These are phyloP conservation scores for Cytospora piceicola DNA, from an alignment of 2,329 filamentous ascomycete genomes.

Conservation along the genomic window DNA sequence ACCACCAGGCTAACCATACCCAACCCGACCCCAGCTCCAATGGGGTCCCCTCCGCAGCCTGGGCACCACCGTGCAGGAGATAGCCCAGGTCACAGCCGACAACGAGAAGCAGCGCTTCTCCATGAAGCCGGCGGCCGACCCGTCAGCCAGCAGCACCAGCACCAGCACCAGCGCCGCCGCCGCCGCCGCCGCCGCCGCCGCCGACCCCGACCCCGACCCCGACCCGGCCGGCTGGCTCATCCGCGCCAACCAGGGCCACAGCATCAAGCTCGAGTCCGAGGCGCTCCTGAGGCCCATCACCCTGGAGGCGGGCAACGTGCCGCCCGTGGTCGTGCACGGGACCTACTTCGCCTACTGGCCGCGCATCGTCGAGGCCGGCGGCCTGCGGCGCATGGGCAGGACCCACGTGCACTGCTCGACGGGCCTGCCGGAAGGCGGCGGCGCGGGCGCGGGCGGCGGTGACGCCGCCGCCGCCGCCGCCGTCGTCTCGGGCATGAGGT, in stretches of 20 bases:
- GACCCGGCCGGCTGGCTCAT: conserved; percentile 77
- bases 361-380: conserved; percentile 73
- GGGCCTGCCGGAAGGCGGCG: conserved; percentile 61
- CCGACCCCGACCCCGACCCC: conserved; percentile 24
- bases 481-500: conserved; percentile 81
- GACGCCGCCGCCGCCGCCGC: conserved; percentile 30
- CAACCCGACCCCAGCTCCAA: conserved; percentile 45
- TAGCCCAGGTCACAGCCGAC: conserved; percentile 65
- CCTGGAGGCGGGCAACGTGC: conserved; percentile 60
- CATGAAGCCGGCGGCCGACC: conserved; percentile 59
- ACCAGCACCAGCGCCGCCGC: conserved; percentile 27
- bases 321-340: conserved; percentile 77
- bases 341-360: conserved; percentile 84
- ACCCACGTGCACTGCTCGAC: conserved; percentile 91
- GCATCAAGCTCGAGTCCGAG: conserved; percentile 74
- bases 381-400: conserved; percentile 77
- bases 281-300: conserved; percentile 72
- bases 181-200: conserved; percentile 6
- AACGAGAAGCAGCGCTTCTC: conserved; percentile 93
- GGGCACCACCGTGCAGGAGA: conserved; percentile 74
- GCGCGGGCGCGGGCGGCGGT: conserved; percentile 38
- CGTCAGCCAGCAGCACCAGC: conserved; percentile 26
- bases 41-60: conserved; percentile 67
- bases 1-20: conserved; percentile 22
- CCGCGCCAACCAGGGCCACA: conserved; percentile 94